phyloP scores from a whole-genome alignment of 768 basidiomycete species.

The Lactarius psammicola region DNA sequence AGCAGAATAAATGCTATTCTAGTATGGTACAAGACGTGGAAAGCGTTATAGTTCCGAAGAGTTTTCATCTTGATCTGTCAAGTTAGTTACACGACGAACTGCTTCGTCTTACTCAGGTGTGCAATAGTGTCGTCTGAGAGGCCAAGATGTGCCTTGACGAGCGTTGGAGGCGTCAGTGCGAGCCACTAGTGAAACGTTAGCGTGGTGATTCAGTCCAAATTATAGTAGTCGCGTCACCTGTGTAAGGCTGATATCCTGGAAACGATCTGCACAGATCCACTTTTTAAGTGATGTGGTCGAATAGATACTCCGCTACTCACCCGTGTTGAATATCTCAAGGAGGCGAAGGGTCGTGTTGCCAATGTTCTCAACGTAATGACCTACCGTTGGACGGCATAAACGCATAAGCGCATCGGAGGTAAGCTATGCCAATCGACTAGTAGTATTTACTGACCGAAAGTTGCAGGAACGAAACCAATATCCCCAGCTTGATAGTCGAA shows the following conservation, averaged over 20 bases:
- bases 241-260: constrained; percentile 36
- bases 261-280: constrained; percentile 29
- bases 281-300: neutral
- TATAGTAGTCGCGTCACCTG: constrained; percentile 30
- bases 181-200: constrained; percentile 24
- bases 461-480: constrained; percentile 60
- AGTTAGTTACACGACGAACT: neutral
- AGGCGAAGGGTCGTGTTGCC: constrained; percentile 40
- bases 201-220: neutral
- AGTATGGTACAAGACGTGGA: neutral
- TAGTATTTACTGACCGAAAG: constrained; percentile 47
- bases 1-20: neutral
- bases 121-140: constrained; percentile 51
- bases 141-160: constrained; percentile 62
- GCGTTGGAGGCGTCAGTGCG: constrained; percentile 37
- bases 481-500: constrained; percentile 65
- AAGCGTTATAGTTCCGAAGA: neutral
- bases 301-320: constrained; percentile 23
- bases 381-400: constrained; percentile 21
- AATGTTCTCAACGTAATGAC: constrained; percentile 47
- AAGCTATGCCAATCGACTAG: neutral
- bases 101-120: constrained; percentile 41
- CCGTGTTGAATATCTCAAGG: constrained; percentile 43
- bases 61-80: no score
- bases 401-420: neutral